phyloP scores from a whole-genome alignment of 257 asterid species.

The Primulina eburnea region DNA sequence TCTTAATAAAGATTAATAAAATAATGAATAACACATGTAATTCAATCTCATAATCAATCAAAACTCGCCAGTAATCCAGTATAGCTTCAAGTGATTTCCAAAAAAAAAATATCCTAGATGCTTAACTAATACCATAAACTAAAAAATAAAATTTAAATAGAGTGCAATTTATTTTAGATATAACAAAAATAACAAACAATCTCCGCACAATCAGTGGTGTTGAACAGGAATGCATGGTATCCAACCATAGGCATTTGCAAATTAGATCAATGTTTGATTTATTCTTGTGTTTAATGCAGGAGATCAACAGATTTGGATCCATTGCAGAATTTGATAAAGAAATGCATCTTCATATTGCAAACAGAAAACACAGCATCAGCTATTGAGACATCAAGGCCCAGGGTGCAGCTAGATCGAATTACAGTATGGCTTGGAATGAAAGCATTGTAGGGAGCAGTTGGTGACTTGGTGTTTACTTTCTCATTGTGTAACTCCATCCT shows the following conservation, averaged over 20 bases:
- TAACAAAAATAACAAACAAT: neutral
- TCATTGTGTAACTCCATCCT: conserved; percentile 20
- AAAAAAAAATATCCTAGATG: neutral
- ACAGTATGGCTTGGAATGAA: conserved; percentile 99
- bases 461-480: conserved; percentile 28
- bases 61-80: neutral
- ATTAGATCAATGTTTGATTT: neutral
- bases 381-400: conserved; percentile 61
- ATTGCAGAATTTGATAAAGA: conserved; percentile 81
- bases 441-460: conserved; percentile 81
- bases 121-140: neutral
- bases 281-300: conserved; percentile 40
- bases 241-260: conserved; percentile 11
- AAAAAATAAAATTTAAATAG: no score
- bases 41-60: neutral
- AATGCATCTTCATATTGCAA: conserved; percentile 71
- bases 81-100: neutral
- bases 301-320: conserved; percentile 74
- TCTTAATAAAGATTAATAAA: no score
- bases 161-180: neutral
- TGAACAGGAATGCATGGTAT: conserved; percentile 10
- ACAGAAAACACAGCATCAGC: conserved; percentile 47
- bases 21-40: neutral
- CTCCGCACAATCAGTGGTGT: neutral
- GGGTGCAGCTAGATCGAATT: conserved; percentile 79